Conservation (phyloP, 192 early-diverging fungal species). For the Jimgerdemannia lactiflua region DNA sequence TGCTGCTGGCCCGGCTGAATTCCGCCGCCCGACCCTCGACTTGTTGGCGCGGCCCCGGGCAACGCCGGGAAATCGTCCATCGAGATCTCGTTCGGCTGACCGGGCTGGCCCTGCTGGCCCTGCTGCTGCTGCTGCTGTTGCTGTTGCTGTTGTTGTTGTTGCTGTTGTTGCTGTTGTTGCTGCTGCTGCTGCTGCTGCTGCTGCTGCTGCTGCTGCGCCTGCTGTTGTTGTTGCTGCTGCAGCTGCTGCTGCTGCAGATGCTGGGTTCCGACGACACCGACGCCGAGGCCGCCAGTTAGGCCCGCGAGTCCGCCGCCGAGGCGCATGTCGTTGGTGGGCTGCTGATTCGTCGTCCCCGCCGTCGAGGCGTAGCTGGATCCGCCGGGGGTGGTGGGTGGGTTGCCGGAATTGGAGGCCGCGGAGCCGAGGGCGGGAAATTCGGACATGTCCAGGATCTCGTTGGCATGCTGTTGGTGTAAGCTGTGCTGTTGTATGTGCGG, state of each 20-base stretch:
- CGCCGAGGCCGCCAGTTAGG: neutral
- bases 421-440: neutral
- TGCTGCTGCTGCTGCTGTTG: neutral
- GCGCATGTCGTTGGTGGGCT: neutral
- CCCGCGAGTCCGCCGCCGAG: neutral
- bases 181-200: neutral
- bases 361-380: neutral
- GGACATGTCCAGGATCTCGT: neutral
- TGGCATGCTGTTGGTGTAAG: neutral
- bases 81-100: neutral
- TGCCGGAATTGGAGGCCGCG: neutral
- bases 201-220: neutral
- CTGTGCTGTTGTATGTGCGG: neutral
- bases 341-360: neutral
- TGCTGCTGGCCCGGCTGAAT: neutral
- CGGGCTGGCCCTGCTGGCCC: neutral
- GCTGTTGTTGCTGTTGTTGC: neutral
- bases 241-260: neutral
- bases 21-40: slow-evolving; percentile 2
- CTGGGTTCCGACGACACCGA: neutral
- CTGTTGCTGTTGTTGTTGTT: neutral
- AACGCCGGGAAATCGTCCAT: slow-evolving; percentile 14
- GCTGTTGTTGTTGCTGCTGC: neutral
- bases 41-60: slow-evolving; percentile 15
- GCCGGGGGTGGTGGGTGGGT: neutral